These are phyloP conservation scores for Dryas drummondii DNA, from an alignment of 306 rosid genomes.

Conservation along the genomic window DNA sequence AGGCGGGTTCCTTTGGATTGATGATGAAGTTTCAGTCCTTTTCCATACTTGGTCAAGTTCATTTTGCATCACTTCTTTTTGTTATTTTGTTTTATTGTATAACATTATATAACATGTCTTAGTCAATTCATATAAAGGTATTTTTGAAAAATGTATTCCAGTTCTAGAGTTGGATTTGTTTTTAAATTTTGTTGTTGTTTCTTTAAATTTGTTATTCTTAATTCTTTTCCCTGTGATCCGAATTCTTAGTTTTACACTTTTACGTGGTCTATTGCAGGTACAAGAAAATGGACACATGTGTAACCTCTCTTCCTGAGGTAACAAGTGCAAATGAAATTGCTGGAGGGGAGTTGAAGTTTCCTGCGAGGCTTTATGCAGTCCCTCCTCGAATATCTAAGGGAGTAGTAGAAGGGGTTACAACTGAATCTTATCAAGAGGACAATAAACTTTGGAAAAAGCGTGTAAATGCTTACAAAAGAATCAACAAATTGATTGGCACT, in stretches of 20 bases:
- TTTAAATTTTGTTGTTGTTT: background rate
- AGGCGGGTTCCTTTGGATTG: background rate
- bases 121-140: background rate
- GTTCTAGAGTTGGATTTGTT: background rate
- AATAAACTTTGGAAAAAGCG: constrained; percentile 81
- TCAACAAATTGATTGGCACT: constrained; percentile 65
- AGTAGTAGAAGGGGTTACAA: constrained; percentile 59
- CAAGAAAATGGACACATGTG: constrained; percentile 71
- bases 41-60: background rate
- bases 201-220: background rate
- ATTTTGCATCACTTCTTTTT: background rate
- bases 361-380: constrained; percentile 73
- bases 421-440: constrained; percentile 78
- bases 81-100: background rate
- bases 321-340: constrained; percentile 60
- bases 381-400: constrained; percentile 88
- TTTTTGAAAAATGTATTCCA: background rate
- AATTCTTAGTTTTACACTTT: constrained; percentile 16
- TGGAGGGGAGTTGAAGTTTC: constrained; percentile 84
- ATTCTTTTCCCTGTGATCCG: background rate
- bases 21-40: background rate
- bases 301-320: constrained; percentile 75
- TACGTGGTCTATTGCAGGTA: constrained; percentile 49
- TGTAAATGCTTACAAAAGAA: constrained; percentile 62
- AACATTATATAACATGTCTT: background rate